Conservation (phyloP, 2,329 filamentous ascomycete species). For the Rhynchosporium agropyri region DNA sequence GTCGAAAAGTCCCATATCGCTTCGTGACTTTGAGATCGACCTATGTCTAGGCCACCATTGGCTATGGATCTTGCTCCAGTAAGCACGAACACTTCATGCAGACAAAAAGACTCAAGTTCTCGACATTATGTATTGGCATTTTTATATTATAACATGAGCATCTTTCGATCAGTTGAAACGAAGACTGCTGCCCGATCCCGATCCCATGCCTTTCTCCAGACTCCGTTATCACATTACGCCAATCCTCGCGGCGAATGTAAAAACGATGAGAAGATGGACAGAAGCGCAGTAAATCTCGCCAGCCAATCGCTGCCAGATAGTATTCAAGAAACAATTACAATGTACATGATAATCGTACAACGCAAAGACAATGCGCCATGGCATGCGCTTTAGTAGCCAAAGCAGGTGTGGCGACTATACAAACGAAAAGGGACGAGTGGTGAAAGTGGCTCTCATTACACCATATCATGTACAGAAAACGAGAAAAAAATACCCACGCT, state of each 20-base stretch:
- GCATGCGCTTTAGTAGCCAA: background rate
- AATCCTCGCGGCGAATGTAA: background rate
- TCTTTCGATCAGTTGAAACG: background rate
- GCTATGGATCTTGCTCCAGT: no score
- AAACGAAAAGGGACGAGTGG: background rate
- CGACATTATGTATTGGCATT: no score
- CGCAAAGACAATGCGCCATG: background rate
- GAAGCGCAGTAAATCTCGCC: background rate
- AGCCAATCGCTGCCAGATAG: background rate
- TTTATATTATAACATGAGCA: no score
- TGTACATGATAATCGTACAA: slow-evolving; percentile 6
- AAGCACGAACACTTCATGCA: no score
- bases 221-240: background rate
- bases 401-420: background rate
- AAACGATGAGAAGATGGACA: background rate
- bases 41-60: no score
- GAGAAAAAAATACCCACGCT: slow-evolving; percentile 22
- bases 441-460: background rate
- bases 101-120: no score
- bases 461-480: slow-evolving; percentile 15
- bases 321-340: background rate
- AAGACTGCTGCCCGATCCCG: background rate
- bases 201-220: background rate
- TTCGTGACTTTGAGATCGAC: no score
- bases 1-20: no score